Evolutionary conservation across 2,329 filamentous ascomycete genomes (phyloP), one percentile per base, ranked within the genome.

Genomic region (Cadophora luteo-olivacea): DNA sequence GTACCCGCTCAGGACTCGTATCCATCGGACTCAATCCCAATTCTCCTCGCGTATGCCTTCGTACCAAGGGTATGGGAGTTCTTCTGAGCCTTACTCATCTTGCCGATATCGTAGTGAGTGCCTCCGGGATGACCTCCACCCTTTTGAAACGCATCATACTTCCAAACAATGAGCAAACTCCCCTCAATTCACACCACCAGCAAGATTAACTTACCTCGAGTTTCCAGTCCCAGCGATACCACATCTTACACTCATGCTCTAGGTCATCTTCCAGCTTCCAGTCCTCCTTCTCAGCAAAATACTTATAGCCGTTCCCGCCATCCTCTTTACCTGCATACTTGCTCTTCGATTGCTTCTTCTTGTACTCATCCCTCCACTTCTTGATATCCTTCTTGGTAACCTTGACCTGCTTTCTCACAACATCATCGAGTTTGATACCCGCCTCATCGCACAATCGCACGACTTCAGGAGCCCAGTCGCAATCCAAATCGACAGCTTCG

Each of bases 381-480:
- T 63, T 22, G n/a, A 72, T 19, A 29, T 67, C 54, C 12, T 70
- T 36, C 57, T 70, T 55, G 7, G 8, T 52, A 1, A 74, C 38
- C 2, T 9, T 6, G n/a, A 73, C 62, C 57, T 74, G 70, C 33
- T 70, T 72, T 38, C 66, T 54, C 1, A 73, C n/a, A 25, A 52
- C 22, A 32, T 71, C 65, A 3, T 65, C 48, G 22, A 75, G 49
- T 6, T 73, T 61, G 19, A 74, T 69, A 0, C 68, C 66, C 12
- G 68, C 67, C 33, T 72, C 68, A 55, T 72, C 66, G 60, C 66
- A 68, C n/a, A 67, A 16, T 45, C 70, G 71, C 0, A 78, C 74
- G 16, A 87, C 82, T 22, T 82, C 82, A 70, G 83, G 84, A 69
- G 85, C 84, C 86, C 85, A 87, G 67, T 86, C 84, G 24, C 82